A percentile compares a stretch with the other conserved stretches of the same genome.
These are phyloP conservation scores for Cymbidium sinense DNA, from an alignment of 106 monocot species.

Conservation along the genomic window DNA sequence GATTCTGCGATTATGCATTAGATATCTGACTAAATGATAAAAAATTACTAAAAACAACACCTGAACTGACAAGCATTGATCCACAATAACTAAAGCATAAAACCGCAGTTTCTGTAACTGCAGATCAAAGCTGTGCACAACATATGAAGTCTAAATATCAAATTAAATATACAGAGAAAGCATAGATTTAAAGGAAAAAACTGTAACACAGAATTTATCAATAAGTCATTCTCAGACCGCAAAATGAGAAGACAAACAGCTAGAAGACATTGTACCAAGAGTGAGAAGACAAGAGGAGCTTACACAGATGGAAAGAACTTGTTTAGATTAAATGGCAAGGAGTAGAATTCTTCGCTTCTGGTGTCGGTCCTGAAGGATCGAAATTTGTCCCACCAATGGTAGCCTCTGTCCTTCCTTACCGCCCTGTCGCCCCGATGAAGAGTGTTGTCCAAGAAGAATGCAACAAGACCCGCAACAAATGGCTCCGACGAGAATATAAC, in stretches of 20 bases:
- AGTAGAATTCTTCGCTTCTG: constrained; percentile 30
- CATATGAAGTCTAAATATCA: no score
- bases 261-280: neutral
- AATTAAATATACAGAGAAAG: constrained; percentile 1
- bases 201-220: constrained; percentile 5
- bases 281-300: neutral
- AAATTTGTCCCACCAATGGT: constrained; percentile 32
- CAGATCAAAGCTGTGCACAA: no score
- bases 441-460: constrained; percentile 26
- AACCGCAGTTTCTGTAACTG: no score
- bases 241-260: constrained; percentile 1
- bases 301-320: constrained; percentile 29
- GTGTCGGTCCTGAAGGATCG: constrained; percentile 21
- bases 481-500: constrained; percentile 27
- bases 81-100: no score
- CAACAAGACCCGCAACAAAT: constrained; percentile 23
- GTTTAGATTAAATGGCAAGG: constrained; percentile 30
- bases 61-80: no score
- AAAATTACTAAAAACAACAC: no score
- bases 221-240: neutral
- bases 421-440: constrained; percentile 7
- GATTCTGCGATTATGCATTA: no score
- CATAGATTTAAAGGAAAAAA: neutral
- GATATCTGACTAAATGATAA: no score
- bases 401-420: constrained; percentile 24